Base-by-base conservation (phyloP, 1,284 basidiomycete genomes). In the Agaricales sp. region DNA sequence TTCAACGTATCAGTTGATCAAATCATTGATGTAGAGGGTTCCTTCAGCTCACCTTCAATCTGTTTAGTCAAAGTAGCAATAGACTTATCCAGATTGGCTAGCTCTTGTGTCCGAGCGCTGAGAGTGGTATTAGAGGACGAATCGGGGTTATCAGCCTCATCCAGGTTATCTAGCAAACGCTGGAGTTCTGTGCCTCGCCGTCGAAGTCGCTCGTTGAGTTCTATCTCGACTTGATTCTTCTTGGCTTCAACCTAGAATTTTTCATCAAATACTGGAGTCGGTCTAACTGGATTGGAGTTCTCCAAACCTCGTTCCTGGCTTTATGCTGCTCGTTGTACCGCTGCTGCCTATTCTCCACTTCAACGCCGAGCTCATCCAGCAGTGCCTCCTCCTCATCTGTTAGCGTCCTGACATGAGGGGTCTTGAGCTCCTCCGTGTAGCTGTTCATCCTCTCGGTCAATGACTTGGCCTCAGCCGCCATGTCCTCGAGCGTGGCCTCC, bases 171-270 rank as follows among this genome's bases (percentile, higher is more conserved):
- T 13, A 98, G 69, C 60, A 87, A 87, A 37, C 69, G 66, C 38
- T 80, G 78, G 2, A 97, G 61, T 58, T 94, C 92, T 49, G 92
- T 84, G 37, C 80, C 74, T 13, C 85, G 77, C 2, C 93, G 77
- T 16, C 82, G 75, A 14, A 98, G 73, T 55, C 84, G 85, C 61
- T 99, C 95, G 54, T 88, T 91, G 25, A 99, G 73, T 63, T 99
- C 95, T 48, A 98, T 94, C 63, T 97, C 91, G 19, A 97, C 68
- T 12, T 83, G 68, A 59, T 83, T 89, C 65, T 90, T 92, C 54
- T 76, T 75, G 19, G 82, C 78, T 35, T 87, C 82, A 50, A 94
- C 67, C 90, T 96, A 52, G 35, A 39, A 30, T 16, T 20, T 48
- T 19, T 37, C 41, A 51, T 39, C 22, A 41, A 19, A 38, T 12